phyloP scores from a whole-genome alignment of 805 yeast genomes.

The Sugiyamaella marilandica region DNA sequence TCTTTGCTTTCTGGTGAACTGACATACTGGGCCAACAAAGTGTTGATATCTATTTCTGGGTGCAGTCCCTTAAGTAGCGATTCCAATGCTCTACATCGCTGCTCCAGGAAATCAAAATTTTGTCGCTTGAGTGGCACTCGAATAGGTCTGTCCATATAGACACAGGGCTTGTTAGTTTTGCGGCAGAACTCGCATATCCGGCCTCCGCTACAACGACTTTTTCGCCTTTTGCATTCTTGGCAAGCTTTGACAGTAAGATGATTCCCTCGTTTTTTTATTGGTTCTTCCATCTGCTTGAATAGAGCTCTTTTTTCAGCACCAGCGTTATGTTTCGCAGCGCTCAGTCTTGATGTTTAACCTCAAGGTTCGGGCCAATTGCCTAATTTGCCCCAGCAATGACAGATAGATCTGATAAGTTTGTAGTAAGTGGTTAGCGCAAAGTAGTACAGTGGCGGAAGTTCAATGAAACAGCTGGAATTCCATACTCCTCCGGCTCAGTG shows the following conservation, averaged over 20 bases:
- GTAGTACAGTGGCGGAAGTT: too few species aligned
- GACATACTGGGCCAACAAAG: constrained; percentile 14
- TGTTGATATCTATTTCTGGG: constrained; percentile 42
- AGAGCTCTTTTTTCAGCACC: too few species aligned
- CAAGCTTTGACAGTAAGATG: constrained; percentile 1
- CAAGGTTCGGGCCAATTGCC: too few species aligned
- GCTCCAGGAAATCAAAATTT: constrained; percentile 45
- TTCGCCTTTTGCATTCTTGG: constrained; percentile 1
- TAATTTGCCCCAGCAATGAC: too few species aligned
- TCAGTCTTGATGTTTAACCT: too few species aligned
- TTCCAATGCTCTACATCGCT: constrained; percentile 43
- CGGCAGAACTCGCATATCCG: constrained; percentile 9
- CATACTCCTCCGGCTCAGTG: neutral
- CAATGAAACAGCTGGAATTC: neutral
- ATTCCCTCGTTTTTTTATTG: neutral
- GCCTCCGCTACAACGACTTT: constrained; percentile 12
- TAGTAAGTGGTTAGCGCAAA: too few species aligned
- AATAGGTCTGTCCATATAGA: constrained; percentile 13
- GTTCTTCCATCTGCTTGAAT: neutral
- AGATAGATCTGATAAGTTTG: too few species aligned
- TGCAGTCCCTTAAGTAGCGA: constrained; percentile 37
- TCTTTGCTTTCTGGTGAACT: neutral
- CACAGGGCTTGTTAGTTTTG: constrained; percentile 10
- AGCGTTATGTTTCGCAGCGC: too few species aligned
- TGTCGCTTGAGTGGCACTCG: constrained; percentile 11